A percentile compares a stretch with the other conserved stretches of the same genome.
phyloP scores from a whole-genome alignment of 371 early-diverging fungal genomes.

The Rhizopus delemar region DNA sequence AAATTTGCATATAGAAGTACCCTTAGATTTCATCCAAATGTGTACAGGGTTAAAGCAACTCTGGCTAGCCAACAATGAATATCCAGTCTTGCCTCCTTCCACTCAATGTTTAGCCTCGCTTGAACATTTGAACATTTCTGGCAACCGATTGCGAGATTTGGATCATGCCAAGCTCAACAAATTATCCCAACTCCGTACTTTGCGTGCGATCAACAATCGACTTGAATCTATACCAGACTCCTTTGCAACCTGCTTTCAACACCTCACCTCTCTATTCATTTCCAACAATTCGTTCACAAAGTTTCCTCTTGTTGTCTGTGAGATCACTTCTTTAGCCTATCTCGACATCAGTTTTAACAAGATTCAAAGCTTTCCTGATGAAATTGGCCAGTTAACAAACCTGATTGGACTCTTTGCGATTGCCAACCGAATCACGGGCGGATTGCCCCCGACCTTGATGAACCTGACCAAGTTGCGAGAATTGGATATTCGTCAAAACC shows the following conservation, averaged over 20 bases:
- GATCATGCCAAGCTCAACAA: constrained; percentile 65
- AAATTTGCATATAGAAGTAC: constrained; percentile 72
- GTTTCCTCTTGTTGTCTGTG: constrained; percentile 50
- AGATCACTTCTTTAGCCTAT: constrained; percentile 59
- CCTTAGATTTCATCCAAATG: constrained; percentile 76
- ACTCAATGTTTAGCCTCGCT: constrained; percentile 60
- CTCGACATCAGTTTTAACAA: constrained; percentile 87
- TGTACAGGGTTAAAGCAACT: constrained; percentile 69
- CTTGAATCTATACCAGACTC: constrained; percentile 67
- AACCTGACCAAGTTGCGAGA: constrained; percentile 63
- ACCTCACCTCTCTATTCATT: constrained; percentile 67
- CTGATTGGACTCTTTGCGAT: constrained; percentile 65
- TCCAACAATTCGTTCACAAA: constrained; percentile 76
- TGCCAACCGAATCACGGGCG: constrained; percentile 73
- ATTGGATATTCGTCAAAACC: constrained; percentile 77
- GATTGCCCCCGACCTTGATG: constrained; percentile 63
- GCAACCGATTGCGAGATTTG: constrained; percentile 73
- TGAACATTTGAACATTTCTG: constrained; percentile 73
- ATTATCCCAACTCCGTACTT: constrained; percentile 58
- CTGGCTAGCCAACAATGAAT: constrained; percentile 69
- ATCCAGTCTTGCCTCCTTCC: constrained; percentile 62
- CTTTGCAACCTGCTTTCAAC: constrained; percentile 55
- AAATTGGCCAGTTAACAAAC: constrained; percentile 65
- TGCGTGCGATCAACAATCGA: constrained; percentile 77
- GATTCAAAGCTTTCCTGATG: constrained; percentile 72